Conservation (phyloP, 805 yeast genomes). For the Ogataea trehaloabstinens region DNA sequence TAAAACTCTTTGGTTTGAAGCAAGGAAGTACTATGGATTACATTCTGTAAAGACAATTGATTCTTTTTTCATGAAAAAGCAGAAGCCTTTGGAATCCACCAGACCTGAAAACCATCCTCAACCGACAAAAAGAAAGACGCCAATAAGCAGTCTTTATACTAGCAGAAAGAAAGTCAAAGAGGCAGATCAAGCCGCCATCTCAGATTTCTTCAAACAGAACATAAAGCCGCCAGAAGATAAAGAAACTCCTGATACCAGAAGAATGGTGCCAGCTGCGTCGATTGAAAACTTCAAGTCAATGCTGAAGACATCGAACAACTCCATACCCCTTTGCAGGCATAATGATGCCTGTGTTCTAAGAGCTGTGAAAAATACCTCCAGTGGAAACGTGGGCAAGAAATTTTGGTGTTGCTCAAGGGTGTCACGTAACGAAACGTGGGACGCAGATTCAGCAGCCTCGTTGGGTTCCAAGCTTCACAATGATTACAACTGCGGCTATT, state of each 20-base stretch:
- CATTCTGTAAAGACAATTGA: constrained; percentile 29
- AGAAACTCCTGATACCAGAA: not conserved
- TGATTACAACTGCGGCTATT: constrained; percentile 48
- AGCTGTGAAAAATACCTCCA: constrained; percentile 39
- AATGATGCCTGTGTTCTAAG: constrained; percentile 43
- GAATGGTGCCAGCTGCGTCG: constrained; percentile 7
- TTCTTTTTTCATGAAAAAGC: constrained; percentile 23
- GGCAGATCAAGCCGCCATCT: constrained; percentile 19
- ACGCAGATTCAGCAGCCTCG: not conserved
- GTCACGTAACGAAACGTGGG: constrained; percentile 24
- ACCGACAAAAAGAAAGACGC: not conserved
- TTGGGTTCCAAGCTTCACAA: not conserved
- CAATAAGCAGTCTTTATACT: constrained; percentile 8
- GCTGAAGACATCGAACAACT: constrained; percentile 13
- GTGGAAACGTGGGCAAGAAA: constrained; percentile 43
- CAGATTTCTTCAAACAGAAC: constrained; percentile 20
- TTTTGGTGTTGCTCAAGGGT: constrained; percentile 54
- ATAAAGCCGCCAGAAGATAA: not conserved
- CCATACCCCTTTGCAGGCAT: constrained; percentile 47
- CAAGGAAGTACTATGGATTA: constrained; percentile 45
- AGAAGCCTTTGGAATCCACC: not conserved
- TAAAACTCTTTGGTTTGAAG: constrained; percentile 47
- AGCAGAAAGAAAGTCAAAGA: constrained; percentile 18
- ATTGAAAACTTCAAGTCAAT: constrained; percentile 21
- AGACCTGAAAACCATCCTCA: not conserved